Base-by-base conservation (phyloP, 768 basidiomycete species). In the Suillus sp. region DNA sequence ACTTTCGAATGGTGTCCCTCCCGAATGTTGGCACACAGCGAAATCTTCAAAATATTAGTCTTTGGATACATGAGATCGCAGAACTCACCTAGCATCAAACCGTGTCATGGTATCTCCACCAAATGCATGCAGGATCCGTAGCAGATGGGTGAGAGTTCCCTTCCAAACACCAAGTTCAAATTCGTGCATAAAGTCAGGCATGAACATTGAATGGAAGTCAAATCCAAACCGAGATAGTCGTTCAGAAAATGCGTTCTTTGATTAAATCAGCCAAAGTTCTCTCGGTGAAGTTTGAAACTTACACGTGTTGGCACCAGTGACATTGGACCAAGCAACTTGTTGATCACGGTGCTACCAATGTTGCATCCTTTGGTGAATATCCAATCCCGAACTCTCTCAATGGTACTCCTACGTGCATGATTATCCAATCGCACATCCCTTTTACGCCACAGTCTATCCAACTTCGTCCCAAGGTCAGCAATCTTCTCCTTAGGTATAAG, bases 81-180 rank as follows among this genome's bases (percentile, higher is more conserved):
- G 11, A 25, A 4, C 56, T 18, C 35, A 59, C 62, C 62, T 34
- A 20, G 25, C 2, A 35, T 58, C 37, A 4, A 63, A 37, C 16
- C 18, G n/a, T 30, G 16, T 13, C 16, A 58, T 62, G 0, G 62
- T 27, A 18, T 65, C 27, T 2, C 38, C 61, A 9, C 63, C 70
- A 18, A 18, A 7, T 0, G 67, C 62, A 25, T 71, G 20, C 0
- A 80, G 55, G 11, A 81, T 72, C 0, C 69, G 70, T 0, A 79
- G 65, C 0, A 79, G 66, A 61, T 80, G 78, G 2, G 68, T 70
- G 34, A 81, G 73, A 7, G 80, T 27, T 0, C 60, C 55, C 43
- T 77, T 78, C 74, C 76, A 78, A 0, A 74, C 71, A 0, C 80
- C 78, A 0, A 80, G 70, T 53, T 78, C 78, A 38, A 73, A 66